Evolutionary conservation across 805 yeast genomes (phyloP).

Genomic region (Komagataella ulmi): DNA sequence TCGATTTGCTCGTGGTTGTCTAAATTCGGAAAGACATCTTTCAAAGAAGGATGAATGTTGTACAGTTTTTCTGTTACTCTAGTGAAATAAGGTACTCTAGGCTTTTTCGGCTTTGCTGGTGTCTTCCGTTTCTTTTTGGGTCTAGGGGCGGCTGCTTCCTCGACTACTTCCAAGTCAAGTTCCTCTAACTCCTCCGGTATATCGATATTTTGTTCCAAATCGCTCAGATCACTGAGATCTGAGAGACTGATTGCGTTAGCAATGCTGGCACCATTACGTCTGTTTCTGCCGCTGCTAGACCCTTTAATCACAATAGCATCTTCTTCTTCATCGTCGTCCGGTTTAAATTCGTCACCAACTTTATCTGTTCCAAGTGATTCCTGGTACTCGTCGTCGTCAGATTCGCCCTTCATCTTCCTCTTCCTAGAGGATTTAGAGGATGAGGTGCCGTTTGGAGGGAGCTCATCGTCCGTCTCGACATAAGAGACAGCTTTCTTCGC

Average conservation of each 20-base stretch:
- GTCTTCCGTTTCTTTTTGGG: constrained; percentile 10
- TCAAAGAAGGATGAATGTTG: constrained; percentile 68
- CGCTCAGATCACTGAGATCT: constrained; percentile 4
- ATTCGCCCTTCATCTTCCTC: constrained; percentile 14
- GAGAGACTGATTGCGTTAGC: constrained; percentile 8
- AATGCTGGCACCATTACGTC: constrained; percentile 3
- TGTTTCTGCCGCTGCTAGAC: constrained; percentile 5
- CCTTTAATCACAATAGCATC: constrained; percentile 12
- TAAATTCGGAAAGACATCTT: constrained; percentile 57
- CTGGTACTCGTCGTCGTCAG: constrained; percentile 17
- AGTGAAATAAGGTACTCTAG: constrained; percentile 54
- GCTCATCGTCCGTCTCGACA: constrained; percentile 5
- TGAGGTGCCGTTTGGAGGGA: constrained; percentile 10
- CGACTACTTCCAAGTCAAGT: not conserved
- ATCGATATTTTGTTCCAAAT: not conserved
- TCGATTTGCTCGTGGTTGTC: constrained; percentile 29
- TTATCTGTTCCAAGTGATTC: constrained; percentile 12
- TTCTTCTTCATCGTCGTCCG: constrained; percentile 5
- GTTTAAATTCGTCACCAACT: constrained; percentile 8
- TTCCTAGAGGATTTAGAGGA: constrained; percentile 12
- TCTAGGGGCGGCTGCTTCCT: constrained; percentile 3
- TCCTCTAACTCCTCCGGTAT: not conserved
- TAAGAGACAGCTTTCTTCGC: constrained; percentile 5
- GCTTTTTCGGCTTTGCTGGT: constrained; percentile 24
- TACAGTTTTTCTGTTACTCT: constrained; percentile 56